phyloP scores from a whole-genome alignment of 176 grass and related monocot species.

The Typha latifolia region DNA sequence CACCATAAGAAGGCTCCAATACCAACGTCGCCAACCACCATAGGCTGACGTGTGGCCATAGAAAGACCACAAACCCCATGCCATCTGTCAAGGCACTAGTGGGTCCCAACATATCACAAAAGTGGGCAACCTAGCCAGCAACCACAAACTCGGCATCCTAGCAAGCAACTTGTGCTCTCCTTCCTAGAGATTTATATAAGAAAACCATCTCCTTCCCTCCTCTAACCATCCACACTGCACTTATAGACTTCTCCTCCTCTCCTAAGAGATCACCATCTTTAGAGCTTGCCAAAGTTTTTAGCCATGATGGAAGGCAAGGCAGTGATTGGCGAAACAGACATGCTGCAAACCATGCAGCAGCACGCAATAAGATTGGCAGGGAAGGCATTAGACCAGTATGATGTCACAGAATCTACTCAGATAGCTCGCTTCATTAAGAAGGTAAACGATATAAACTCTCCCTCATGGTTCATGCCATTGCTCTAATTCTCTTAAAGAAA shows the following conservation, averaged over 20 bases:
- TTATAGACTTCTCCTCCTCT: background rate
- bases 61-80: background rate
- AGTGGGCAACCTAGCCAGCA: background rate
- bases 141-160: background rate
- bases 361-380: constrained; percentile 35
- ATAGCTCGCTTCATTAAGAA: constrained; percentile 52
- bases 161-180: background rate
- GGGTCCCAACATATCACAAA: background rate
- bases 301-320: constrained; percentile 58
- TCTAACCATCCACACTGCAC: background rate
- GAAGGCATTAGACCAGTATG: constrained; percentile 46
- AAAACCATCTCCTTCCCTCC: background rate
- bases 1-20: background rate
- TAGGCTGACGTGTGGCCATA: background rate
- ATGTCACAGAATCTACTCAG: constrained; percentile 35
- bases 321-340: constrained; percentile 52
- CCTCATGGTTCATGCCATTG: background rate
- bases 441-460: constrained; percentile 13
- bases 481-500: no score
- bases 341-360: constrained; percentile 37
- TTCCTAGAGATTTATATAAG: background rate
- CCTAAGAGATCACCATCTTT: background rate
- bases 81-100: background rate
- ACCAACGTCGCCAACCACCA: background rate
- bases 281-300: background rate